Evolutionary conservation across 371 early-diverging fungal species (phyloP).

Genomic region (Basidiobolus heterosporus): DNA sequence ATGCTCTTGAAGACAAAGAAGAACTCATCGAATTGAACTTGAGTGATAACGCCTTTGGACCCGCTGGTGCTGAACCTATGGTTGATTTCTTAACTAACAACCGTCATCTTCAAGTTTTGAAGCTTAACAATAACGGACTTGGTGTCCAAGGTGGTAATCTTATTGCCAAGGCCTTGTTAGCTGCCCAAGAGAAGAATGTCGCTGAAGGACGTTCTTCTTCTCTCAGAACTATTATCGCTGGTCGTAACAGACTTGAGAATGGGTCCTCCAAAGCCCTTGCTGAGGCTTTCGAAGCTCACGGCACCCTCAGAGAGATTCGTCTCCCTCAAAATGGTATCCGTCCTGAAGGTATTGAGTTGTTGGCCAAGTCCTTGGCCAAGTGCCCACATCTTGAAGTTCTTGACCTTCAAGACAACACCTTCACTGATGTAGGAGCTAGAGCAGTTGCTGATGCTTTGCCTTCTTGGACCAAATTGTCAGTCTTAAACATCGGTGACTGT

Average conservation of each 20-base stretch:
- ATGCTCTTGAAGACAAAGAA: conserved; percentile 62
- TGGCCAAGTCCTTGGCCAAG: conserved; percentile 49
- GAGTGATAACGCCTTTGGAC: conserved; percentile 96
- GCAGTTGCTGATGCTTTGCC: conserved; percentile 66
- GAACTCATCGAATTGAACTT: conserved; percentile 65
- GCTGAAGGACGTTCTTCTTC: conserved; percentile 42
- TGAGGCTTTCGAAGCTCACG: conserved; percentile 67
- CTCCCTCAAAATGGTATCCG: conserved; percentile 96
- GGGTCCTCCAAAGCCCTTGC: conserved; percentile 57
- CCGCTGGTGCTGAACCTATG: conserved; percentile 79
- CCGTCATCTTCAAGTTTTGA: conserved; percentile 54
- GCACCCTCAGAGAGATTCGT: conserved; percentile 56
- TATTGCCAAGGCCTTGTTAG: conserved; percentile 70
- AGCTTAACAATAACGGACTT: conserved; percentile 91
- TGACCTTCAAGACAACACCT: conserved; percentile 94
- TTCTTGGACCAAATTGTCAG: conserved; percentile 56
- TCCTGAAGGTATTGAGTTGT: conserved; percentile 66
- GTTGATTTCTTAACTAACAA: conserved; percentile 64
- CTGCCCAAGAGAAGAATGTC: conserved; percentile 43
- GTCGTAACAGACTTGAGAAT: conserved; percentile 88
- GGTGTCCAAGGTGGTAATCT: conserved; percentile 76
- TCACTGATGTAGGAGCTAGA: conserved; percentile 60
- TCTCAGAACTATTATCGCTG: conserved; percentile 67
- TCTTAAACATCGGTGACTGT: conserved; percentile 82
- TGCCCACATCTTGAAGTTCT: conserved; percentile 54